Evolutionary conservation across 1,139 yeast species (phyloP), one percentile per base, ranked within the genome.

Genomic region (Geotrichum klebahnii): DNA sequence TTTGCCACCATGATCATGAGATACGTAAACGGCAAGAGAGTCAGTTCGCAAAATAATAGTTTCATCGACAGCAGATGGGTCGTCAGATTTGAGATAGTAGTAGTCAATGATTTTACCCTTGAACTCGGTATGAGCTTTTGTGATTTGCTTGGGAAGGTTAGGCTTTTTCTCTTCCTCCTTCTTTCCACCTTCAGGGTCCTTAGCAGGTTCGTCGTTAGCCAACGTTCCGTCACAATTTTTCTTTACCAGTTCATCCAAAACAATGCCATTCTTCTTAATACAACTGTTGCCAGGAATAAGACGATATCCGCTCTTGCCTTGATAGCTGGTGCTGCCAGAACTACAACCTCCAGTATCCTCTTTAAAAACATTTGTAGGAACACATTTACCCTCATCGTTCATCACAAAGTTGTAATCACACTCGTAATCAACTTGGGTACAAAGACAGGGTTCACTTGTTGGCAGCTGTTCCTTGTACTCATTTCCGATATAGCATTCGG

Each of bases 1-100:
- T 1, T 67, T 66, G 2, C 71, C 63, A 19, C 97, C 97, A 43
- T 94, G 95, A 67, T 89, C 82, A 61, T 81, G 84, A 0, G 96
- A 85, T 12, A 87, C 75, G 59, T 69, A 82, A 1, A 81, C 73
- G 8, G 72, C 68, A 34, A 78, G 74, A 32, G 72, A 68, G 23
- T 68, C 65, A 0, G 92, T 84, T 48, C 77, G 73, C 12, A 85
- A 67, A 19, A 92, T 61, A n/a, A 92, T 67, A 9, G 95, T 84
- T 63, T 90, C 96, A 53, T 84, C 88, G 9, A 64, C 67, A 20
- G 59, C 65, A 5, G 71, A 65, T 32, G 67, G 65, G 36, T 74
- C 72, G 24, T 45, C 66, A 53, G 62, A 63, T 60, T 54, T 72
- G 59, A 84, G 71, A 59, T 87, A 87, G 38, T 77, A 64, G 61